Base-by-base conservation (phyloP, 2,329 filamentous ascomycete genomes). In the Xylariaceae sp. region DNA sequence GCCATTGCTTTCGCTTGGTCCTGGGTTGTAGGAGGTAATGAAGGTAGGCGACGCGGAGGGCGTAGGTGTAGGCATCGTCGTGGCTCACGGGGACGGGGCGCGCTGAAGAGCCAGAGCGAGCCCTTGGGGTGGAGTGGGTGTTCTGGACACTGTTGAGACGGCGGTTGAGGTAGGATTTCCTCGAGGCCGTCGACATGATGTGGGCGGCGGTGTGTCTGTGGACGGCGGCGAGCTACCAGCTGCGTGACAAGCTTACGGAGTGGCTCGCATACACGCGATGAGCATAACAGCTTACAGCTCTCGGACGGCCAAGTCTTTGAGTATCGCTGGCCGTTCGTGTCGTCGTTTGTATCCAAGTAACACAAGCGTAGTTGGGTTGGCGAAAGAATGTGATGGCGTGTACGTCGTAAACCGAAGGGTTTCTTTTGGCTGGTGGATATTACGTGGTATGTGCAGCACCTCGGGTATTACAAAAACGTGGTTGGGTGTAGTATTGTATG, bases 1-100 rank as follows among this genome's bases (percentile, higher is more conserved):
- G 84, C 80, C 91, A 95, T 74, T 96, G 90, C 66, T 93, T 89
- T 66, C 90, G 84, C 73, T 93, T 94, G 65, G 89, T 82, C 66
- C 91, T 89, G 57, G 94, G 93, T 69, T 96, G 91, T 47, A 99
- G 81, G 42, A 97, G 85, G 71, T 99, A 95, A 71, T 93, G 82
- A 53, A 99, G 87, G 72, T 90, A 97, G 61, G 93, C 93, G 61
- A 89, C 86, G 57, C 94, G 88, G 49, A 99, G 83, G 63, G 92
- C 91, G 73, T 90, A 96, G 58, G 86, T 88, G 74, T 95, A 96
- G 67, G 90, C 92, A 72, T 97, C 90, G 63, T 95, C 88, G 69
- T 83, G 78, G 62, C 77, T 79, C 59, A 86, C 76, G 48, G 75
- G 70, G 47, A 74, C 67, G 45, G 73, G 68, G 55, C 76, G 73